A percentile compares a stretch with the other conserved stretches of the same genome.
Evolutionary conservation across 306 rosid species (phyloP).

Genomic region (Mucuna pruriens): DNA sequence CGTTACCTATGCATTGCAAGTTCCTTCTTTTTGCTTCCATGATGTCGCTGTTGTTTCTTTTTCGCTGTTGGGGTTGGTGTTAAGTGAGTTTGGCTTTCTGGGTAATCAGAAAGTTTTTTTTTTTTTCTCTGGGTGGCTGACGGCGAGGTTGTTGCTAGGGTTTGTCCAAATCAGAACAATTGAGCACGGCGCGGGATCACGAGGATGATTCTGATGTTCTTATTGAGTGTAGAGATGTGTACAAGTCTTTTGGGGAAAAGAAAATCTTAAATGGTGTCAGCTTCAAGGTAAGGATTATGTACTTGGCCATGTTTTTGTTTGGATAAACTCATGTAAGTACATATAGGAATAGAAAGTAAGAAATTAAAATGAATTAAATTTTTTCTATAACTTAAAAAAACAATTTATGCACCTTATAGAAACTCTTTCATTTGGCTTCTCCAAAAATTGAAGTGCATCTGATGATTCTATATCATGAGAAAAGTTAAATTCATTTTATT

Average conservation of each 20-base stretch:
- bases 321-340: no score
- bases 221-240: slow-evolving; percentile 87
- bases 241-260: slow-evolving; percentile 96
- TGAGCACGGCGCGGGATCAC: slow-evolving; percentile 51
- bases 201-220: slow-evolving; percentile 84
- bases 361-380: neutral
- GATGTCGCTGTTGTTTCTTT: neutral
- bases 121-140: slow-evolving; percentile 36
- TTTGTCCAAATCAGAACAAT: slow-evolving; percentile 64
- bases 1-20: neutral
- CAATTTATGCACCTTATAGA: neutral
- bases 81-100: slow-evolving; percentile 18
- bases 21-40: neutral
- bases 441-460: neutral
- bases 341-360: no score
- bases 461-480: neutral
- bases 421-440: neutral
- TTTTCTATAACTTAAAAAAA: neutral
- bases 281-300: slow-evolving; percentile 83
- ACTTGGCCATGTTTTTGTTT: neutral
- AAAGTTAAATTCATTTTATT: neutral
- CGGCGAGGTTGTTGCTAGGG: slow-evolving; percentile 56
- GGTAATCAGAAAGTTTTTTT: neutral
- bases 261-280: slow-evolving; percentile 91
- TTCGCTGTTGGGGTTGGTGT: neutral